phyloP scores from a whole-genome alignment of 2,329 filamentous ascomycete species.

The Ascochyta lentis region DNA sequence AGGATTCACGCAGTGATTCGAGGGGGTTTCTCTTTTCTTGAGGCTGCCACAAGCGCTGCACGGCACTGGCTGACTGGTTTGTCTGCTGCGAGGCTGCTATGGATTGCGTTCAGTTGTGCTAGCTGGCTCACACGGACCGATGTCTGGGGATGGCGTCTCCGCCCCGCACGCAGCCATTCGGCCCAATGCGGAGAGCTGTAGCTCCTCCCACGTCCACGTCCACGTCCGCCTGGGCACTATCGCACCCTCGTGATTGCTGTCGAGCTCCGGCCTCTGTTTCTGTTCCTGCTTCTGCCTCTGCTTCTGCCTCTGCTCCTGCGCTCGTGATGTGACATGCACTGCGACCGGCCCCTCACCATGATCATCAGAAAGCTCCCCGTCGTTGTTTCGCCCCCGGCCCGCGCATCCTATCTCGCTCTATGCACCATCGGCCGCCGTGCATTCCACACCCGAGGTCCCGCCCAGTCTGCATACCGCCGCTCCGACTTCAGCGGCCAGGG shows the following conservation, averaged over 20 bases:
- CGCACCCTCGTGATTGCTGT: constrained; percentile 19
- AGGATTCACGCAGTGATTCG: constrained; percentile 30
- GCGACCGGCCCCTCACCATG: constrained; percentile 27
- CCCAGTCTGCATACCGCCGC: constrained; percentile 60
- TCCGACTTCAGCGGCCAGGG: constrained; percentile 69
- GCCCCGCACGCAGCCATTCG: constrained; percentile 15
- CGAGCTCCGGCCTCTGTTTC: too few species aligned
- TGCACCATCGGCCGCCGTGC: constrained; percentile 40
- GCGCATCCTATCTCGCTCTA: constrained; percentile 50
- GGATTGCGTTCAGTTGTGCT: constrained; percentile 2
- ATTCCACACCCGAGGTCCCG: constrained; percentile 46
- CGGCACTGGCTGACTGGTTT: constrained; percentile 1
- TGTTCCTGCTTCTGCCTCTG: too few species aligned
- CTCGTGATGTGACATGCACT: constrained; percentile 24
- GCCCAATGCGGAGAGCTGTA: constrained; percentile 35
- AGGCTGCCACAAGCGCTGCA: constrained; percentile 4
- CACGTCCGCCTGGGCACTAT: constrained; percentile 6
- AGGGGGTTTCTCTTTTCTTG: constrained; percentile 5
- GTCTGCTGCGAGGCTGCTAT: constrained; percentile 7
- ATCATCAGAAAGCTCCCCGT: constrained; percentile 33
- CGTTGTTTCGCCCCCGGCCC: constrained; percentile 49
- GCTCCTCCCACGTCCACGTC: constrained; percentile 22
- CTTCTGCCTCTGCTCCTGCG: constrained; percentile 1
- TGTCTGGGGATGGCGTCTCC: constrained; percentile 10
- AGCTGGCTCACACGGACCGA: constrained; percentile 10